A percentile compares a stretch with the other conserved stretches of the same genome.
Evolutionary conservation across 176 grass and related monocot species (phyloP).

Genomic region (Paspalum vaginatum): DNA sequence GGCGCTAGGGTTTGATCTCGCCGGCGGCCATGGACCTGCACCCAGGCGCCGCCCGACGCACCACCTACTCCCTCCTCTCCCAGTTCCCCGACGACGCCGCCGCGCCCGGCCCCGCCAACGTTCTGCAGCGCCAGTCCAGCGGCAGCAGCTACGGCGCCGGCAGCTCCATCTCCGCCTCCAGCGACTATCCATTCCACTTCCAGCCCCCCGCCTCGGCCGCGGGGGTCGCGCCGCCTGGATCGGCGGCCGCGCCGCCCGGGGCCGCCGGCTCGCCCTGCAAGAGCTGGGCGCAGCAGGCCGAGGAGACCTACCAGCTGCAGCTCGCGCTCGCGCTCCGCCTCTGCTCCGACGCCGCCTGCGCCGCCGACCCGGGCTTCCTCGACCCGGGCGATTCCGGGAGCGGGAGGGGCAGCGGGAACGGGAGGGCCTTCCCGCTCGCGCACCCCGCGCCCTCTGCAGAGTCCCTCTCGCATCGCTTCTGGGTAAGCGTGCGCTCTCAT

Average conservation of each 20-base stretch:
- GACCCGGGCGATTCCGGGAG: constrained; percentile 44
- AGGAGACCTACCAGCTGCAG: constrained; percentile 98
- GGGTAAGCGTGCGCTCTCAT: constrained; percentile 45
- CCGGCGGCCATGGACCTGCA: constrained; percentile 47
- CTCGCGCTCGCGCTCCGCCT: constrained; percentile 89
- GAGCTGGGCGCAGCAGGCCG: constrained; percentile 99
- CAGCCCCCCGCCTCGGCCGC: constrained; percentile 23
- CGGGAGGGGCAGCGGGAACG: constrained; percentile 27
- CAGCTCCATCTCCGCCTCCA: constrained; percentile 75
- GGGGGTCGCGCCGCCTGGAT: background rate
- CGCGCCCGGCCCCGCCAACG: background rate
- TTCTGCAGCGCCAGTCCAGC: constrained; percentile 85
- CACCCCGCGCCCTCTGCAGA: constrained; percentile 49
- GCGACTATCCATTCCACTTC: constrained; percentile 62
- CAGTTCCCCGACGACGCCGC: constrained; percentile 58
- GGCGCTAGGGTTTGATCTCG: constrained; percentile 12
- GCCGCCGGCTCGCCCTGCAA: constrained; percentile 41
- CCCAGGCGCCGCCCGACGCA: constrained; percentile 37
- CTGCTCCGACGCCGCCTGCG: constrained; percentile 72
- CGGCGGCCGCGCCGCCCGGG: background rate
- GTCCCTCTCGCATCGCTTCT: constrained; percentile 85
- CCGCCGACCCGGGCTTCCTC: constrained; percentile 77
- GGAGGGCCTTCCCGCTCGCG: constrained; percentile 48
- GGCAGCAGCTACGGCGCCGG: constrained; percentile 95
- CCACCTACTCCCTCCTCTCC: constrained; percentile 58